phyloP scores from a whole-genome alignment of 2,329 filamentous ascomycete genomes.

The Neoascochyta sp. region DNA sequence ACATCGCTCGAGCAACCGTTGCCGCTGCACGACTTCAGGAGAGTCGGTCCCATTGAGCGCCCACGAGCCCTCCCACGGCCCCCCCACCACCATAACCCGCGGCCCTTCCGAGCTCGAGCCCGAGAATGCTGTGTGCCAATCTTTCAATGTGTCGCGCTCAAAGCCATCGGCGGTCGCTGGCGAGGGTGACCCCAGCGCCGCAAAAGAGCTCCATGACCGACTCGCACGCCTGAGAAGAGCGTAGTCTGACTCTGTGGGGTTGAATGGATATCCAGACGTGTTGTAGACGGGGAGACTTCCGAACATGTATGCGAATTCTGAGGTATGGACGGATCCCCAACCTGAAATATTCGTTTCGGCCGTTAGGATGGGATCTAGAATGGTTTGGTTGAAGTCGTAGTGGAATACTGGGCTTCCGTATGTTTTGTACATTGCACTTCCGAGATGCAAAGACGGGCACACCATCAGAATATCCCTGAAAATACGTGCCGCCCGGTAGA shows the following conservation, averaged over 20 bases:
- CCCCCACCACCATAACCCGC: slow-evolving; percentile 39
- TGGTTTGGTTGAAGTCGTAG: slow-evolving; percentile 54
- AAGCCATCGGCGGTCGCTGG: slow-evolving; percentile 15
- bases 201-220: slow-evolving; percentile 50
- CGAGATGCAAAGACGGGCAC: slow-evolving; percentile 48
- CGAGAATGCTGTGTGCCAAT: slow-evolving; percentile 43
- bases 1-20: slow-evolving; percentile 49
- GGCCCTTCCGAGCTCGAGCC: slow-evolving; percentile 15
- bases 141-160: slow-evolving; percentile 40
- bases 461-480: slow-evolving; percentile 53
- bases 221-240: slow-evolving; percentile 41
- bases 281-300: slow-evolving; percentile 44
- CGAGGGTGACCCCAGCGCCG: slow-evolving; percentile 33
- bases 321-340: slow-evolving; percentile 50
- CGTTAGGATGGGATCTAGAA: slow-evolving; percentile 47
- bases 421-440: slow-evolving; percentile 37
- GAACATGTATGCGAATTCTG: slow-evolving; percentile 54
- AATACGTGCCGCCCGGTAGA: slow-evolving; percentile 49
- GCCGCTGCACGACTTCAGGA: slow-evolving; percentile 23
- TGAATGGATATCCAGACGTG: slow-evolving; percentile 28
- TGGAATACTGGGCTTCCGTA: slow-evolving; percentile 45
- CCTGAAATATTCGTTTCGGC: slow-evolving; percentile 33
- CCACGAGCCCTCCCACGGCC: slow-evolving; percentile 44
- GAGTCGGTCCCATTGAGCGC: slow-evolving; percentile 37
- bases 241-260: slow-evolving; percentile 42